Conservation (phyloP, 495 filamentous ascomycete genomes). For the Xylaria longipes region DNA sequence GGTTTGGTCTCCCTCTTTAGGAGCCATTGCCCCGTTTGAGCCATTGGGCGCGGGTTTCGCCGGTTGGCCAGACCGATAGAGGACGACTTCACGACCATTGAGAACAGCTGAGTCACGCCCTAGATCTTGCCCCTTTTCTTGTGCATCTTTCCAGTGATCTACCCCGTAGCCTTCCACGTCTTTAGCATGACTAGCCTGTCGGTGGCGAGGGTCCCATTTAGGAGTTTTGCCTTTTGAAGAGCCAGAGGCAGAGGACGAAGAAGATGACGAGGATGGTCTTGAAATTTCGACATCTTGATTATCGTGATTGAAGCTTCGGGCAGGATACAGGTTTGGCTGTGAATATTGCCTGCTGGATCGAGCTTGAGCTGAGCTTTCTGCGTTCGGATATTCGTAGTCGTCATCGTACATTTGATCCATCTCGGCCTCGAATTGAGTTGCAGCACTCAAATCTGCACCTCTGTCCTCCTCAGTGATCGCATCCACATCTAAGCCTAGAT, state of each 20-base stretch:
- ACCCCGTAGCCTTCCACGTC: constrained; percentile 79
- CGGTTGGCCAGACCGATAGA: constrained; percentile 44
- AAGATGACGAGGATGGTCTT: constrained; percentile 28
- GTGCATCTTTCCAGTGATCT: constrained; percentile 69
- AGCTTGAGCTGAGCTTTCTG: constrained; percentile 35
- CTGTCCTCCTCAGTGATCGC: constrained; percentile 84
- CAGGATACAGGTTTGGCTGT: constrained; percentile 26
- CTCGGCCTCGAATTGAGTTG: constrained; percentile 57
- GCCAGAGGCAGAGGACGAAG: constrained; percentile 35
- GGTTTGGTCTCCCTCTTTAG: constrained; percentile 28
- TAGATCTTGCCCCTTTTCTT: constrained; percentile 59
- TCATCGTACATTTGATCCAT: constrained; percentile 61
- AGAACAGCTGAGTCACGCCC: constrained; percentile 73
- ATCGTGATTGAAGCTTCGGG: constrained; percentile 81
- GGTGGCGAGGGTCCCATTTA: constrained; percentile 66
- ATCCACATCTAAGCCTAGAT: constrained; percentile 94
- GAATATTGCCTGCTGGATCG: constrained; percentile 4
- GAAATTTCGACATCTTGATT: constrained; percentile 71
- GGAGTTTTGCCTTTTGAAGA: constrained; percentile 45
- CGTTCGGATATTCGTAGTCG: constrained; percentile 41
- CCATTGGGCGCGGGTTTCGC: constrained; percentile 21
- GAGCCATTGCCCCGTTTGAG: constrained; percentile 18
- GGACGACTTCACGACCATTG: constrained; percentile 68
- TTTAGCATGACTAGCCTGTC: constrained; percentile 68
- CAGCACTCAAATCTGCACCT: constrained; percentile 57